Conservation (phyloP, 2,329 filamentous ascomycete genomes). For the Nemania serpens region DNA sequence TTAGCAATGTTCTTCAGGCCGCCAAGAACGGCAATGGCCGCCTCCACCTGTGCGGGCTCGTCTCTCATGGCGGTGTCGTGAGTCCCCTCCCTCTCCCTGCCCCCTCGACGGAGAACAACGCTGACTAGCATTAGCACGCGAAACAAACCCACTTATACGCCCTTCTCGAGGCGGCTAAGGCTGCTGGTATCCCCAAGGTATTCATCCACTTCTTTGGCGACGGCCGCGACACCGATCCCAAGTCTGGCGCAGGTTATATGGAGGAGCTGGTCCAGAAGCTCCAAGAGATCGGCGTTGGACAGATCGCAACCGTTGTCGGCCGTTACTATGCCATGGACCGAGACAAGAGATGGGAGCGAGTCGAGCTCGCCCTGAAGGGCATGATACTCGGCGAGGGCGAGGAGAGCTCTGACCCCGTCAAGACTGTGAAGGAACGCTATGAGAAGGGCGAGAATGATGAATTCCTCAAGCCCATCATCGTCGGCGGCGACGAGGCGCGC, state of each 20-base stretch:
- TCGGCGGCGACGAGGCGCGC: conserved; percentile 82
- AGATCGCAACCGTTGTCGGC: conserved; percentile 91
- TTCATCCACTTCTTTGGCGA: conserved; percentile 99
- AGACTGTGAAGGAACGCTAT: conserved; percentile 86
- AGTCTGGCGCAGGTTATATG: conserved; percentile 88
- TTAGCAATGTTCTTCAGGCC: conserved; percentile 75
- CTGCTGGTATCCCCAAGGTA: conserved; percentile 83
- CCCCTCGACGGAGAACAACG: conserved; percentile 2
- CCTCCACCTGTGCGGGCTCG: conserved; percentile 87
- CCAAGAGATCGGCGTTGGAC: conserved; percentile 82
- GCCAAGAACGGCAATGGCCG: conserved; percentile 89
- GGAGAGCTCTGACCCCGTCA: conserved; percentile 79
- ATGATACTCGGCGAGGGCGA: conserved; percentile 87
- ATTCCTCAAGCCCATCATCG: conserved; percentile 97
- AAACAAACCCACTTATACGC: conserved; percentile 93
- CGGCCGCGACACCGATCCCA: conserved; percentile 96
- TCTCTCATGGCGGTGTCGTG: conserved; percentile 93
- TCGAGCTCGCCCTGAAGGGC: conserved; percentile 88
- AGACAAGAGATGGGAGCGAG: conserved; percentile 97
- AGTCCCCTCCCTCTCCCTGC: conserved; percentile 36
- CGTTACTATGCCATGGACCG: conserved; percentile 99
- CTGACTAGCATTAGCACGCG: conserved; percentile 64
- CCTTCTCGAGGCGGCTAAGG: conserved; percentile 88
- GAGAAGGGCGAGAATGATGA: conserved; percentile 89
- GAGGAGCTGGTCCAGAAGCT: conserved; percentile 79